These are phyloP conservation scores for Toxicodendron radicans DNA, from an alignment of 345 rosid genomes.

Conservation along the genomic window DNA sequence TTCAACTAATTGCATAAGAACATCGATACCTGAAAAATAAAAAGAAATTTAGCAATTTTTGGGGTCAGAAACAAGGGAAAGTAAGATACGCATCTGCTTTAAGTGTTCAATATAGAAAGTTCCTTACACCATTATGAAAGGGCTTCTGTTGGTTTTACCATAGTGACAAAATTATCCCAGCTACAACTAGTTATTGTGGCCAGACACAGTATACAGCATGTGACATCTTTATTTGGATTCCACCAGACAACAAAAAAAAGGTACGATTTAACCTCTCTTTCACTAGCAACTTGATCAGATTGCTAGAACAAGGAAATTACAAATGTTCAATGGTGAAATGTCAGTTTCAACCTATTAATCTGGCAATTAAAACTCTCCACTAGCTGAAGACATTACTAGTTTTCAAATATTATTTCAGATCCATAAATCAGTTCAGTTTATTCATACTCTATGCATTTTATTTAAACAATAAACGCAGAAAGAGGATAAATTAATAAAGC, in stretches of 20 bases:
- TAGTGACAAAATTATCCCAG: too few relatives aligned
- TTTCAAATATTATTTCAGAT: background rate
- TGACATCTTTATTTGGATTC: too few relatives aligned
- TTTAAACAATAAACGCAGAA: background rate
- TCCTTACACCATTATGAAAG: too few relatives aligned
- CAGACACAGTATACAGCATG: too few relatives aligned
- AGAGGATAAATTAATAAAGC: background rate
- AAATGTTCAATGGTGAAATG: background rate
- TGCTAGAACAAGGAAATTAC: background rate
- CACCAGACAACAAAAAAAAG: too few relatives aligned
- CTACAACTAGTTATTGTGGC: too few relatives aligned
- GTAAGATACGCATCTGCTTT: too few relatives aligned
- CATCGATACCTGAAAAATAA: background rate
- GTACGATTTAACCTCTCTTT: background rate
- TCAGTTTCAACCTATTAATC: background rate
- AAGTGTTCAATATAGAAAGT: too few relatives aligned
- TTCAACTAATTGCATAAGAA: background rate
- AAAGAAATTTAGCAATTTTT: background rate
- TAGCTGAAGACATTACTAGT: background rate
- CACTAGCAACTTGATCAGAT: background rate
- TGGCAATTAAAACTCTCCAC: background rate
- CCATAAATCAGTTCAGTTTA: background rate
- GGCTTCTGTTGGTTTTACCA: too few relatives aligned
- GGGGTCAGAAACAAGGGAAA: too few relatives aligned
- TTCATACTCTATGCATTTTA: background rate